These are phyloP conservation scores for Leishmania guyanensis DNA, from an alignment of 208 protist genomes.

Conservation along the genomic window DNA sequence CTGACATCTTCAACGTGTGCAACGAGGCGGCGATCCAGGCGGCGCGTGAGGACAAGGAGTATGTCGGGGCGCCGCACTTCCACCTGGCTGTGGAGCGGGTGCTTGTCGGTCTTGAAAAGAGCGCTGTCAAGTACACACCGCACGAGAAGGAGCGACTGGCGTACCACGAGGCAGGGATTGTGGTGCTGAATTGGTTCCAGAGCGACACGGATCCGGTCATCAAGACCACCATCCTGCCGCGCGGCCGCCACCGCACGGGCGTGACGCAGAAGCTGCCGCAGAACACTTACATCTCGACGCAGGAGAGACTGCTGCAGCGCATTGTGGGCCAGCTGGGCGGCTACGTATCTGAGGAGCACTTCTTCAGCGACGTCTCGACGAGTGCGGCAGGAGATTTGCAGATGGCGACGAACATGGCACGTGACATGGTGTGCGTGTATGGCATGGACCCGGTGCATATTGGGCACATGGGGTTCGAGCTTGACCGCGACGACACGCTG, in stretches of 20 bases:
- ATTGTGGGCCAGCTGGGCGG: constrained; percentile 89
- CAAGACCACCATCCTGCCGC: constrained; percentile 89
- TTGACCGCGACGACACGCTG: constrained; percentile 66
- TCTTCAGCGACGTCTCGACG: constrained; percentile 93
- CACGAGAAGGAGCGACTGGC: constrained; percentile 87
- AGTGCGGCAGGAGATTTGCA: constrained; percentile 88
- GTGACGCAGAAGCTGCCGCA: constrained; percentile 84
- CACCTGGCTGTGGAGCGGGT: constrained; percentile 95
- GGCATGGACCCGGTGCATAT: constrained; percentile 86
- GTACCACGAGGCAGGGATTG: constrained; percentile 94
- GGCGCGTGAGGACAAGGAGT: constrained; percentile 71
- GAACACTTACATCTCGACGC: constrained; percentile 79
- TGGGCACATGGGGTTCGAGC: constrained; percentile 84
- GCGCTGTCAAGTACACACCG: constrained; percentile 73
- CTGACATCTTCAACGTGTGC: constrained; percentile 98
- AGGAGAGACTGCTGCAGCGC: constrained; percentile 66
- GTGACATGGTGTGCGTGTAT: constrained; percentile 78
- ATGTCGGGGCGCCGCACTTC: constrained; percentile 88
- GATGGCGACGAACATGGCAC: constrained; percentile 87
- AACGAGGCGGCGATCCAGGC: constrained; percentile 98
- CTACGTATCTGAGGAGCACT: constrained; percentile 94
- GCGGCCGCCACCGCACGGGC: constrained; percentile 72
- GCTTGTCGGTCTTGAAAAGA: constrained; percentile 96
- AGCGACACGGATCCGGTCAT: constrained; percentile 91
- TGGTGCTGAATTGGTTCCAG: constrained; percentile 92